Evolutionary conservation across 2,329 filamentous ascomycete genomes (phyloP), one percentile per base, ranked within the genome.

Genomic region (Claviceps sp.): DNA sequence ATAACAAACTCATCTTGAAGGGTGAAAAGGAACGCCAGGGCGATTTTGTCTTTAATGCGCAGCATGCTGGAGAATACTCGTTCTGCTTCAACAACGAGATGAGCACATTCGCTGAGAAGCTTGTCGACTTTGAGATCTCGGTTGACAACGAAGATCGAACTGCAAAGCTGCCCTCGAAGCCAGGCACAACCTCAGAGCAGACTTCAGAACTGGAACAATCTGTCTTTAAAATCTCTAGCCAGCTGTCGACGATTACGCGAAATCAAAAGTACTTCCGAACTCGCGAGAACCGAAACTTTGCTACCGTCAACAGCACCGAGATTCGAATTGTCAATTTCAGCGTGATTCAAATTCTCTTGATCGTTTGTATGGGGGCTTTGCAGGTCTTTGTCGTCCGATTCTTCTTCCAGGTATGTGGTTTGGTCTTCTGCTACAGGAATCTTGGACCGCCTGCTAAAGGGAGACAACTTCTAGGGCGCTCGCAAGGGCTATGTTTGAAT

Each of bases 261-360:
- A 96, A 95, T 74, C 93, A 98, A 66, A 98, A 98, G 69, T 98
- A 98, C 76, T 98, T 98, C 82, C 87, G 94, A 57, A 98, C 93
- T 2, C 84, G 93, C 59, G 93, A 98, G 77, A 98, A 98, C 78
- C 81, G 93, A 56, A 98, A 98, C 73, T 97, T 98, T 73, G 94
- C 88, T 73, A 98, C 93, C 10, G 93, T 98, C 62, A 80, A 88
- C 68, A 96, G 90, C 73, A 98, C 93, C 42, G 93, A 98, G 76
- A 82, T 81, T 67, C 80, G 93, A 57, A 98, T 98, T 63, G 89
- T 96, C 74, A 97, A 96, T 72, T 95, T 98, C 70, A 95, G 88
- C 67, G 75, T 98, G 65, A 85, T 97, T 61, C 93, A 98, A 75
- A 86, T 87, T 58, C 77, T 80, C 56, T 82, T 98, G 74, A 94